Evolutionary conservation across 2,329 filamentous ascomycete species (phyloP).

Genomic region (Samsoniella hepiali): DNA sequence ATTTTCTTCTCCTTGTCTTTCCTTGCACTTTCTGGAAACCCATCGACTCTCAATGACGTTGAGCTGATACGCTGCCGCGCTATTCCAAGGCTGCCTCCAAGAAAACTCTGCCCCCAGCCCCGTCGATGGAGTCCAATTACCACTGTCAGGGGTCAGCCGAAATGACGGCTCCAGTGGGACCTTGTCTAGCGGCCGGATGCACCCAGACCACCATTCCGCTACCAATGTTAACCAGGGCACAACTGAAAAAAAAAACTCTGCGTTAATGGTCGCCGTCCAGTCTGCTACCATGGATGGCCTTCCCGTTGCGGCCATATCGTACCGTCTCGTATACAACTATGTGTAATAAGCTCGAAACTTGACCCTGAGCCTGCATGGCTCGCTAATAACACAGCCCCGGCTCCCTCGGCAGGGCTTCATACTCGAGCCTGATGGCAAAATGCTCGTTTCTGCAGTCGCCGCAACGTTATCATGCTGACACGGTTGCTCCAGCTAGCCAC

Average conservation of each 20-base stretch:
- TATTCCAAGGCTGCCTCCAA: slow-evolving; percentile 6
- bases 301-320: slow-evolving; percentile 4
- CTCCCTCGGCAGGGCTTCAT: neutral
- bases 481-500: neutral
- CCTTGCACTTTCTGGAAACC: neutral
- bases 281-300: slow-evolving; percentile 2
- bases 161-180: slow-evolving; percentile 15
- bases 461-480: neutral
- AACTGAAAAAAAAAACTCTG: slow-evolving; percentile 13
- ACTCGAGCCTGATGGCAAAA: neutral
- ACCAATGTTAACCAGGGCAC: neutral
- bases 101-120: slow-evolving; percentile 18
- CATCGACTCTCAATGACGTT: neutral
- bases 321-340: slow-evolving; percentile 1
- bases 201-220: neutral
- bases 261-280: neutral
- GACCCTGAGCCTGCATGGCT: neutral
- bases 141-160: slow-evolving; percentile 16
- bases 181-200: slow-evolving; percentile 14
- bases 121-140: slow-evolving; percentile 17
- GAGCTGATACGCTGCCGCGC: neutral
- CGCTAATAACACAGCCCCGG: neutral
- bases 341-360: slow-evolving; percentile 13
- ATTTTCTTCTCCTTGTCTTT: neutral
- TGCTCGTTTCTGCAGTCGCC: neutral